Percentiles rank a stretch among this genome's conserved stretches.
These are phyloP conservation scores for Psidium guajava DNA, from an alignment of 345 rosid genomes.

Conservation along the genomic window DNA sequence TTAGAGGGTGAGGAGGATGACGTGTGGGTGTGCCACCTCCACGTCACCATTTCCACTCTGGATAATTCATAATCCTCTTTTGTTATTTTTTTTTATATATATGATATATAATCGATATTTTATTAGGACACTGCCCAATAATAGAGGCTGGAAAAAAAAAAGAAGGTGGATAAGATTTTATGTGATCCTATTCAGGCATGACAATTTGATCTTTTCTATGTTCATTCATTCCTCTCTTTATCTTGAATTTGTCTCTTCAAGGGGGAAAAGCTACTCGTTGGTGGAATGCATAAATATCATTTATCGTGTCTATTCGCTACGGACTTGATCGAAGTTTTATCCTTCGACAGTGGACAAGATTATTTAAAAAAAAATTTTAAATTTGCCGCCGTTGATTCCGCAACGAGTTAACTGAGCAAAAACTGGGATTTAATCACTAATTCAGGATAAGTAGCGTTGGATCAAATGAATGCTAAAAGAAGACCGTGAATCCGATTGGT, in stretches of 20 bases:
- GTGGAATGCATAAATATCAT: neutral
- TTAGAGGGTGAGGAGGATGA: neutral
- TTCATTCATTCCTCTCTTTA: neutral
- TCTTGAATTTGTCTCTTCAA: neutral
- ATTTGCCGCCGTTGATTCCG: neutral
- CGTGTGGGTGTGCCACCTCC: neutral
- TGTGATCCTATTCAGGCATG: neutral
- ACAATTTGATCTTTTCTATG: too few relatives aligned
- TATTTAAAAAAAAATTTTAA: neutral
- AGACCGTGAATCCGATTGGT: neutral
- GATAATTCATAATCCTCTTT: neutral
- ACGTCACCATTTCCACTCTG: neutral
- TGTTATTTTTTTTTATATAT: neutral
- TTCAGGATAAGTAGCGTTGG: too few relatives aligned
- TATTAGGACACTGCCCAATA: neutral
- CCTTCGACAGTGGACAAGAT: neutral
- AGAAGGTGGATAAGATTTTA: neutral
- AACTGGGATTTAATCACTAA: neutral
- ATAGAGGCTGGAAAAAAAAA: neutral
- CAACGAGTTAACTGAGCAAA: neutral
- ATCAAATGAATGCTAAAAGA: neutral
- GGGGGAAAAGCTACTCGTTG: neutral
- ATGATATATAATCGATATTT: neutral
- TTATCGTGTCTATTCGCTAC: neutral
- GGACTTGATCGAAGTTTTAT: neutral